Evolutionary conservation across 768 basidiomycete genomes (phyloP), one percentile per base, ranked within the genome.

Genomic region (Mycena sanguinolenta): DNA sequence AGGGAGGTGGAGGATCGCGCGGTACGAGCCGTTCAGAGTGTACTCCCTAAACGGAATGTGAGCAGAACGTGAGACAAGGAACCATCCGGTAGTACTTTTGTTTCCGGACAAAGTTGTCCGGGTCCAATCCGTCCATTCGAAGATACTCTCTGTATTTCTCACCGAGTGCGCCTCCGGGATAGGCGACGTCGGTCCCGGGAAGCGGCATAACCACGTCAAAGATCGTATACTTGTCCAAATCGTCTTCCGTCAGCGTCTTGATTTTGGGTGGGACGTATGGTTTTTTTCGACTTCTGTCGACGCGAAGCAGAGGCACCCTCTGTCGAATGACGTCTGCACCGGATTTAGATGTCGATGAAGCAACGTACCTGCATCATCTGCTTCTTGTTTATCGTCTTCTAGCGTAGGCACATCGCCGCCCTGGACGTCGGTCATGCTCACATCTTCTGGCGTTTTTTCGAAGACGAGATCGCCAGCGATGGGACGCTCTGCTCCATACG

Each of bases 131-230:
- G 81, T 99, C 98, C 75, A 88, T 86, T 68, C 82, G 84, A 73
- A 99, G 85, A 77, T 94, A 96, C 76, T 93, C 89, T 69, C 85
- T 86, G 79, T 97, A 98, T 59, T 90, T 87, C 74, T 97, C 92
- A 28, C 96, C 95, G n/a, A 98, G 88, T 23, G 84, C 74, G 16
- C 96, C 96, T 4, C 92, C 93, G 0, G 98, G 98, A 79, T 95
- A 98, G 38, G 92, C 92, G 23, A 99, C 95, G 76, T 97, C 95
- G 72, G 91, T 95, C 4, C 98, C 98, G 32, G 98, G 97, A 23
- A 99, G 83, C n/a, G 98, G 97, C 92, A 99, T 95, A 71, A 99
- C 89, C 65, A 99, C 94, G 80, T 99, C 97, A 76, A 95, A 95
- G 70, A 99, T 95, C 19, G 91, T 89, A 81, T 96, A 93, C 65